These are phyloP conservation scores for Saccharomycopsis capsularis DNA, from an alignment of 805 yeast species.

Conservation along the genomic window DNA sequence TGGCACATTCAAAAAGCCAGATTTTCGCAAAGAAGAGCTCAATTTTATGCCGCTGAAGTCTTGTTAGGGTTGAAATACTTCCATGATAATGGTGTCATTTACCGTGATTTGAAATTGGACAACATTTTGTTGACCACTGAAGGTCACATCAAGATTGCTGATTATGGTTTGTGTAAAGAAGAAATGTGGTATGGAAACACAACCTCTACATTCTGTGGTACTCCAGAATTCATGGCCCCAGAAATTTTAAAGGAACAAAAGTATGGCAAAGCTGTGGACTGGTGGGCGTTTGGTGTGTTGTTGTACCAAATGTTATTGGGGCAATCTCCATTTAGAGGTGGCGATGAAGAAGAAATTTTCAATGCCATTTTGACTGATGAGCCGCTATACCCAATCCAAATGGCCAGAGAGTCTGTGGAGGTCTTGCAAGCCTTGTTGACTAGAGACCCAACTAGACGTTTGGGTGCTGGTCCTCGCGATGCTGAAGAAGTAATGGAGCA, in stretches of 20 bases:
- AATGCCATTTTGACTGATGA: conserved; percentile 95
- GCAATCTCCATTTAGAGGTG: conserved; percentile 96
- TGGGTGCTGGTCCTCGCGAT: conserved; percentile 84
- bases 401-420: conserved; percentile 95
- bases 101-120: conserved; percentile 93
- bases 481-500: conserved; percentile 94
- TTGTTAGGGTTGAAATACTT: conserved; percentile 83
- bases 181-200: conserved; percentile 80
- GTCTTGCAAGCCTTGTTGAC: conserved; percentile 85
- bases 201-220: conserved; percentile 95
- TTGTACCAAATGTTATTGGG: conserved; percentile 94
- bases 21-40: conserved; percentile 85
- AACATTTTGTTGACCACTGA: conserved; percentile 81
- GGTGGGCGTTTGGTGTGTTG: conserved; percentile 99
- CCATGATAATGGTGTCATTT: conserved; percentile 93
- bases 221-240: conserved; percentile 99
- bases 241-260: conserved; percentile 90
- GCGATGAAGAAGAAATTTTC: conserved; percentile 93
- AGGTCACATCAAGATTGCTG: conserved; percentile 96
- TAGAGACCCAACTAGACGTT: conserved; percentile 75
- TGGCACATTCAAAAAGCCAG: conserved; percentile 96
- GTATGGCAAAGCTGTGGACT: conserved; percentile 91
- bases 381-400: conserved; percentile 91
- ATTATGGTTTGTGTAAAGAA: conserved; percentile 95
- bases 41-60: conserved; percentile 96